These are phyloP conservation scores for Colletotrichum melonis DNA, from an alignment of 2,329 filamentous ascomycete species.

Conservation along the genomic window DNA sequence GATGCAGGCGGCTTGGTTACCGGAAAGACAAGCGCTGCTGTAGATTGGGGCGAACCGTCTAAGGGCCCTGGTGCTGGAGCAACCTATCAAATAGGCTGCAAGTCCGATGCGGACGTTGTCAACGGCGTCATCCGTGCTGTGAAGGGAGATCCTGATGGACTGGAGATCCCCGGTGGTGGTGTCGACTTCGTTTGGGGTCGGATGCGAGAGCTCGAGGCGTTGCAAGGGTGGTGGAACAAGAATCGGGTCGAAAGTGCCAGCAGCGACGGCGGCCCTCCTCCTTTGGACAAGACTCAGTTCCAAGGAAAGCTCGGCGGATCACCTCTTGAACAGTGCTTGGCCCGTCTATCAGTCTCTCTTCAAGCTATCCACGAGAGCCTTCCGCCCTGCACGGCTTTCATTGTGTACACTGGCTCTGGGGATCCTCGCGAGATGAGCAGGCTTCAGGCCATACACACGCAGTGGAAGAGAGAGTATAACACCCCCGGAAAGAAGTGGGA, in stretches of 20 bases:
- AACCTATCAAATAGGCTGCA: conserved; percentile 67
- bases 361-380: conserved; percentile 66
- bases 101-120: conserved; percentile 68
- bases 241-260: conserved; percentile 55
- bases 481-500: conserved; percentile 74
- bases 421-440: conserved; percentile 75
- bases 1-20: conserved; percentile 63
- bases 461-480: conserved; percentile 74
- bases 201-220: conserved; percentile 72
- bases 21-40: conserved; percentile 76
- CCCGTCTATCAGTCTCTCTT: conserved; percentile 60
- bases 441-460: conserved; percentile 69
- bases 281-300: conserved; percentile 42
- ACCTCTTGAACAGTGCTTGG: conserved; percentile 59
- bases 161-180: conserved; percentile 67
- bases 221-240: conserved; percentile 76
- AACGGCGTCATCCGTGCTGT: conserved; percentile 68
- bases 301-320: conserved; percentile 40
- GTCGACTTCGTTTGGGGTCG: conserved; percentile 76
- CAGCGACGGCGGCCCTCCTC: conserved; percentile 49
- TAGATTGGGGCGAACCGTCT: conserved; percentile 89
- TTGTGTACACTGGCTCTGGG: conserved; percentile 74
- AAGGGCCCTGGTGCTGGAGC: conserved; percentile 68
- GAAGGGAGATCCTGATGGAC: conserved; percentile 67
- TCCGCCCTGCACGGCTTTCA: conserved; percentile 73